A percentile compares a stretch with the other conserved stretches of the same genome.
Evolutionary conservation across 768 basidiomycete species (phyloP).

Genomic region (Suillus lakei): DNA sequence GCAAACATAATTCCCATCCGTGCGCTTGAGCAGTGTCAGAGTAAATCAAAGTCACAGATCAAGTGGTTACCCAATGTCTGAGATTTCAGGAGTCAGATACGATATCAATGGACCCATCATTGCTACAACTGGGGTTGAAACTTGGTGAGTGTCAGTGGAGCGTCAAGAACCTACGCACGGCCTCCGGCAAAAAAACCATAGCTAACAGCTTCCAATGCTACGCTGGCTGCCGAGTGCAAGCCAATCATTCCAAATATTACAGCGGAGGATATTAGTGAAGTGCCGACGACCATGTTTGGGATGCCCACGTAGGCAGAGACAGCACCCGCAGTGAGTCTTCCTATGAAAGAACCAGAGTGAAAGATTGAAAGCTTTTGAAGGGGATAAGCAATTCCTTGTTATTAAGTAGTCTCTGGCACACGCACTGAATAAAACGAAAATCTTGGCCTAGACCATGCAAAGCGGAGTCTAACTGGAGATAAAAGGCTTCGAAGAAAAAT

Average conservation of each 20-base stretch:
- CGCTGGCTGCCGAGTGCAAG: constrained; percentile 41
- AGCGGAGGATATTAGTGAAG: constrained; percentile 37
- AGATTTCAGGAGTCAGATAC: constrained; percentile 46
- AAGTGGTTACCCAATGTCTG: constrained; percentile 52
- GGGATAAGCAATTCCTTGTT: constrained; percentile 4
- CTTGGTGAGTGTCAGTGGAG: neutral
- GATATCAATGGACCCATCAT: constrained; percentile 51
- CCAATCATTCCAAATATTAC: constrained; percentile 50
- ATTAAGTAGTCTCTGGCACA: constrained; percentile 6
- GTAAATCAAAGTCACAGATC: neutral
- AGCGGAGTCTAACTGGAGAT: constrained; percentile 59
- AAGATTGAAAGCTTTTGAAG: constrained; percentile 40
- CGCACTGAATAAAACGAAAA: constrained; percentile 63
- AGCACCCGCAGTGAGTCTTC: constrained; percentile 41
- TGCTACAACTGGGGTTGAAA: constrained; percentile 35
- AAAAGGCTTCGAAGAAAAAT: constrained; percentile 57
- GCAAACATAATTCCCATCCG: constrained; percentile 55
- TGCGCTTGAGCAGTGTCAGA: constrained; percentile 19
- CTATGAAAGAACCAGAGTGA: constrained; percentile 40
- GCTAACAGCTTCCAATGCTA: constrained; percentile 43
- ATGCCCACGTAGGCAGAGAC: constrained; percentile 46
- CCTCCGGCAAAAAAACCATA: constrained; percentile 56
- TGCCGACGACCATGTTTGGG: constrained; percentile 46
- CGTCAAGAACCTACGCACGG: constrained; percentile 23
- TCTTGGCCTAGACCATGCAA: constrained; percentile 46